Evolutionary conservation across 306 rosid species (phyloP).

Genomic region (Lathyrus sativus): DNA sequence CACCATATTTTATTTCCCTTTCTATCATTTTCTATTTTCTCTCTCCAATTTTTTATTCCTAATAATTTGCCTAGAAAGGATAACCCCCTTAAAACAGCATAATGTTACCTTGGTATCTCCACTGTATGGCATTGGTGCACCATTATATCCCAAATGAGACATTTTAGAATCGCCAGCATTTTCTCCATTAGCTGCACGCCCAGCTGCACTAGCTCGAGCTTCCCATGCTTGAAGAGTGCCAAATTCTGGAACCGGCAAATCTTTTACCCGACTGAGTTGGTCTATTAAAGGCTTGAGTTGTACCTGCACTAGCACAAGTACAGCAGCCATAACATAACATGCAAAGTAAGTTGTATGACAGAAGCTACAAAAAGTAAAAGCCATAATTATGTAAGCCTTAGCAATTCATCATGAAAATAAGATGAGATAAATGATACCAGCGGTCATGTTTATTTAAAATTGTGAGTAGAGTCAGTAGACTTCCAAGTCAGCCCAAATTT

Average conservation of each 20-base stretch:
- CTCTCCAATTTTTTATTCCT: background rate
- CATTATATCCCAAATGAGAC: conserved; percentile 69
- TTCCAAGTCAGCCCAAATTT: conserved; percentile 11
- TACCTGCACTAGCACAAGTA: conserved; percentile 52
- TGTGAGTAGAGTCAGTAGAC: background rate
- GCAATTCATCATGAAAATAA: conserved; percentile 1
- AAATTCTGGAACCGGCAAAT: conserved; percentile 88
- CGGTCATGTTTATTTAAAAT: conserved; percentile 16
- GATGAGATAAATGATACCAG: conserved; percentile 18
- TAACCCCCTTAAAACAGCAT: conserved; percentile 25
- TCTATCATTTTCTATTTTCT: background rate
- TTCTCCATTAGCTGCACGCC: conserved; percentile 81
- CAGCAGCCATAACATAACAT: conserved; percentile 30
- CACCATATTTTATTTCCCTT: conserved; percentile 13
- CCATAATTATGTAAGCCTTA: background rate
- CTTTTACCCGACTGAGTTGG: conserved; percentile 83
- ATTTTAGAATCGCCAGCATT: conserved; percentile 73
- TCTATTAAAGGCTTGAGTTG: conserved; percentile 92
- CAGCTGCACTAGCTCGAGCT: conserved; percentile 82
- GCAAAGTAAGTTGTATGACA: conserved; percentile 15
- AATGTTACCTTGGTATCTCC: conserved; percentile 91
- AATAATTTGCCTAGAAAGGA: conserved; percentile 11
- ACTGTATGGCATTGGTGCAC: conserved; percentile 84
- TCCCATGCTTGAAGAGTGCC: conserved; percentile 98
- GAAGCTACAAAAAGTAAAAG: conserved; percentile 36